Conservation (phyloP, 1,139 yeast genomes). For the Blastobotrys raffinosifermentans region DNA sequence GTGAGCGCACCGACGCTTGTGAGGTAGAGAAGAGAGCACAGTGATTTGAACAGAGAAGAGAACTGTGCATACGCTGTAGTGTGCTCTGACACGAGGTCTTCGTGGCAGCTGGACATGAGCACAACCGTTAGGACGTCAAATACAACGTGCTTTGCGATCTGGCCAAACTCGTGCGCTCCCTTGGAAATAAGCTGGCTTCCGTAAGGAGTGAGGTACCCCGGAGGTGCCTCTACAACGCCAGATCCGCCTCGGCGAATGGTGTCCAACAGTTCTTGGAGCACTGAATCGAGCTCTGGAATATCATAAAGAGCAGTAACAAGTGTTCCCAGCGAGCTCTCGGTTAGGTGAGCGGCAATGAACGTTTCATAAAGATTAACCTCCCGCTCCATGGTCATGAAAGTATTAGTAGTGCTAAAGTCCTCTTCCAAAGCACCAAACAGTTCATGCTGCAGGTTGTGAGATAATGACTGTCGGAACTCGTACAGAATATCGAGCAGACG, state of each 20-base stretch:
- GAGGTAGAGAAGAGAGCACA: conserved; percentile 3
- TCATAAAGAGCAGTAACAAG: conserved; percentile 19
- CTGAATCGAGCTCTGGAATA: conserved; percentile 16
- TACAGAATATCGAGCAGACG: conserved; percentile 16
- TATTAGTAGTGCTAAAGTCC: conserved; percentile 15
- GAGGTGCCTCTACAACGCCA: neutral
- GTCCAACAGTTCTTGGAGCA: conserved; percentile 8
- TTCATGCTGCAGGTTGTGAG: conserved; percentile 12
- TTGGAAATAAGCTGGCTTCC: conserved; percentile 19
- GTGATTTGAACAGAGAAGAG: conserved; percentile 13
- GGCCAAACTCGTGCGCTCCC: conserved; percentile 17
- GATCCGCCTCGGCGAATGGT: neutral
- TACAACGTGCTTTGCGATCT: conserved; percentile 14
- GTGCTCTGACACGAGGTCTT: conserved; percentile 19
- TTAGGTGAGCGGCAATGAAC: conserved; percentile 15
- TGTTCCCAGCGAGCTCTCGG: conserved; percentile 17
- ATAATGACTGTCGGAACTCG: conserved; percentile 14
- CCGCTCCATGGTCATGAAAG: conserved; percentile 19
- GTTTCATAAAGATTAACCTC: conserved; percentile 16
- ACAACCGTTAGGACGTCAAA: conserved; percentile 20
- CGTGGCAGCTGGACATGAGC: conserved; percentile 17
- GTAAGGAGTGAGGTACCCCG: conserved; percentile 9
- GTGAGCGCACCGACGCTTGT: too few species aligned
- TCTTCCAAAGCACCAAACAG: conserved; percentile 14
- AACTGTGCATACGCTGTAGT: conserved; percentile 17